These are phyloP conservation scores for Vanrija humicola DNA, from an alignment of 1,284 basidiomycete genomes.

Conservation along the genomic window DNA sequence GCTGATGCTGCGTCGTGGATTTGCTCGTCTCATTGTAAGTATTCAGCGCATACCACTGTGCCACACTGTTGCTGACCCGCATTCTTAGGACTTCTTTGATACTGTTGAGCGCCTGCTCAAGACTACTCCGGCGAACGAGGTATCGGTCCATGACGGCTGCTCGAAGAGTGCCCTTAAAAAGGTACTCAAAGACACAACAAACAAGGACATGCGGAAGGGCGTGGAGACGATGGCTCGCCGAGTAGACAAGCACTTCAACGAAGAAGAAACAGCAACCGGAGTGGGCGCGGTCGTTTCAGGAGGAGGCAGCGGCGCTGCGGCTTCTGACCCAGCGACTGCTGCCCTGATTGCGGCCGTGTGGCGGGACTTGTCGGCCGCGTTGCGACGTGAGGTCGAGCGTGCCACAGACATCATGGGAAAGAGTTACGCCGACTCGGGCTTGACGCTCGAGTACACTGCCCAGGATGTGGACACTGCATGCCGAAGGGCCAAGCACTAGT, in stretches of 20 bases:
- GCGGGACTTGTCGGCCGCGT: conserved; percentile 79
- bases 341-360: conserved; percentile 76
- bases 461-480: conserved; percentile 73
- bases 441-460: conserved; percentile 68
- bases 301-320: not conserved
- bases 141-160: conserved; percentile 72
- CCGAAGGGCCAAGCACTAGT: conserved; percentile 49
- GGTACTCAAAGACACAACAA: conserved; percentile 75
- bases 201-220: conserved; percentile 79
- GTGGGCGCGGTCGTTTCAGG: not conserved
- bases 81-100: conserved; percentile 81
- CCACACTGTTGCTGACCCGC: not conserved
- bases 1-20: conserved; percentile 78
- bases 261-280: conserved; percentile 29
- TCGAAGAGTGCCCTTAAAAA: conserved; percentile 75
- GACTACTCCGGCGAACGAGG: conserved; percentile 73
- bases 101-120: conserved; percentile 81
- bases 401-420: conserved; percentile 66
- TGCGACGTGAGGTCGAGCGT: conserved; percentile 65
- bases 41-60: not conserved
- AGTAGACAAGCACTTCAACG: conserved; percentile 86
- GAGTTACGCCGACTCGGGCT: conserved; percentile 69
- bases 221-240: conserved; percentile 83
- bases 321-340: conserved; percentile 48
- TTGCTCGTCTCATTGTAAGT: conserved; percentile 80